Conservation (phyloP, 768 basidiomycete genomes). For the Podaxis sp. region DNA sequence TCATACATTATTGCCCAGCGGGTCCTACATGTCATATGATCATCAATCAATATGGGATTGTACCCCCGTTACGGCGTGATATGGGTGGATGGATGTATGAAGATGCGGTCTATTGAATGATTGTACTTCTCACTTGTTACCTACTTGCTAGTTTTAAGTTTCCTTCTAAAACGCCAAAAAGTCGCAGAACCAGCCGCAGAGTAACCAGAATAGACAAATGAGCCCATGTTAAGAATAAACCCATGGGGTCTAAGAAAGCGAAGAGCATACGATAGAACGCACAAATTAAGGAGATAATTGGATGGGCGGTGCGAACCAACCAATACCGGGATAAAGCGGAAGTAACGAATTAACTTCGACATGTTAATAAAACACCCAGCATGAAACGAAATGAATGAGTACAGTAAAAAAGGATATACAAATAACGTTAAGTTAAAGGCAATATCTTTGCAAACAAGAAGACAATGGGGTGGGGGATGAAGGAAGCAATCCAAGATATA, state of each 20-base stretch:
- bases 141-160: background rate
- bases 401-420: background rate
- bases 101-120: background rate
- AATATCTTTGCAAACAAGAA: background rate
- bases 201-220: background rate
- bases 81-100: background rate
- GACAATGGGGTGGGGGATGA: background rate
- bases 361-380: conserved; percentile 7
- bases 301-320: conserved; percentile 2
- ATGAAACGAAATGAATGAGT: background rate
- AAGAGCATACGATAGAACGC: background rate
- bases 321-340: conserved; percentile 2
- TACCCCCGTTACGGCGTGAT: background rate
- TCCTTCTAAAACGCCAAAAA: background rate
- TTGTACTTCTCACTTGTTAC: background rate
- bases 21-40: background rate
- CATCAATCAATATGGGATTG: background rate
- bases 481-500: background rate
- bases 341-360: background rate
- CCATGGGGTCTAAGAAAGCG: background rate
- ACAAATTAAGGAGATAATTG: conserved; percentile 5
- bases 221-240: background rate
- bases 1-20: no score
- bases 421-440: background rate
- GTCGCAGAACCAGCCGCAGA: background rate